Base-by-base conservation (phyloP, 805 yeast genomes). In the Clavispora fructus region DNA sequence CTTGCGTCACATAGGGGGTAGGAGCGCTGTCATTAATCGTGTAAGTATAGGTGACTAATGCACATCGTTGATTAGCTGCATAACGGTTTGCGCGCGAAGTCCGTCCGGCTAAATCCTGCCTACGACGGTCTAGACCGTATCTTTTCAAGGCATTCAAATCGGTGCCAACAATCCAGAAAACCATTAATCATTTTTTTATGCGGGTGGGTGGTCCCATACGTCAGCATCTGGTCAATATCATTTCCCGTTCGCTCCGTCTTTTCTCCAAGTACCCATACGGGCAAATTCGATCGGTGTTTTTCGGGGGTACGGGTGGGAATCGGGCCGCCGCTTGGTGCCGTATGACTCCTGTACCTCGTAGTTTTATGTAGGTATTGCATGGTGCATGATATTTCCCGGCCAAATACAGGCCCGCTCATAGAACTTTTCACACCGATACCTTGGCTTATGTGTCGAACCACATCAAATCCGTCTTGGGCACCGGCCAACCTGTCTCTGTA, bases 401-500 rank as follows among this genome's bases (percentile, higher is more conserved):
- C 35, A n/a, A 5, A 33, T 13, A 17, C 37, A 33, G 37, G 37
- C 6, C 9, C 23, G 37, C 25, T 3, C 12, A 33, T 33, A 17
- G 37, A 33, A 33, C 25, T 33, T 33, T 33, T 33, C 25, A 16
- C 37, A 17, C 37, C 25, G 37, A 7, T 33, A 17, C 37, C 23
- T 33, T 16, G 35, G 7, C 35, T 16, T 33, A 14, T 33, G n/a
- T 33, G 37, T 11, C 37, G 37, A 11, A 33, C 37, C 25, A 33
- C 37, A 33, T 33, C 37, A 17, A 33, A 33, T 33, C 37, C 37
- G 37, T 33, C 37, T 33, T 33, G 37, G 37, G 37, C 37, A 33
- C 37, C 13, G 37, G 25, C 37, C 37, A 10, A 33, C 37, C 37
- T 17, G 37, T 16, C 6, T 16, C 13, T 16, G 17, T 33, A 33